Base-by-base conservation (phyloP, 108 stramenopile genomes). In the Cyclotella atomus region DNA sequence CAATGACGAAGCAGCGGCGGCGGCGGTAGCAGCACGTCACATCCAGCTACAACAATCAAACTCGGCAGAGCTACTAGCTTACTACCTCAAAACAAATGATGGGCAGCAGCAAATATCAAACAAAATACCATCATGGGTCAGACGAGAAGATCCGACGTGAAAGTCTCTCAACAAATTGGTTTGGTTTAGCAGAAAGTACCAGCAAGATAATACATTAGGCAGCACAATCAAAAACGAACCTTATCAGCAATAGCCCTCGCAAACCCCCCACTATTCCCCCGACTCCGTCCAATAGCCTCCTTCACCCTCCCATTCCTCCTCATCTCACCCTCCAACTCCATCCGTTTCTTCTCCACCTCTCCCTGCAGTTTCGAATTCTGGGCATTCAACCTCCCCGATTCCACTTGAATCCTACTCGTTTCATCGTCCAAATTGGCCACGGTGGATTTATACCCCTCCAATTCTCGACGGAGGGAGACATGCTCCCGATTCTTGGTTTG, bases 241-340 rank as follows among this genome's bases (percentile, higher is more conserved):
- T 82, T 72, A 25, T 82, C 70, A 2, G 67, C 63, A 53, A 85
- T 82, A 28, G 35, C 56, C 43, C 66, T 72, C 25, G 81, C 84
- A 79, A 68, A 68, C 17, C 21, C 56, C 33, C 76, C 81, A 30
- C 81, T 70, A 23, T 75, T 82, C 35, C 67, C 73, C 44, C 81
- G 59, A 19, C 70, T 52, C 15, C 43, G 65, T 20, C 57, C 67
- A 29, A 82, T 46, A 17, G 76, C 84, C 50, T 85, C 84, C 59
- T 75, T 77, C 33, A 76, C 68, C 19, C 81, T 71, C 33, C 61
- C 53, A 65, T 73, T 67, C 55, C 62, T 55, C 49, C 71, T 81
- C 28, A 35, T 44, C 56, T 82, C 77, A 53, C 38, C 72, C 60
- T 85, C 81, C 19, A 28, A 78, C 66, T 84, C 83, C n/a, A 77